phyloP scores from a whole-genome alignment of 164 flowering plant species.

The Tetracentron sinense region DNA sequence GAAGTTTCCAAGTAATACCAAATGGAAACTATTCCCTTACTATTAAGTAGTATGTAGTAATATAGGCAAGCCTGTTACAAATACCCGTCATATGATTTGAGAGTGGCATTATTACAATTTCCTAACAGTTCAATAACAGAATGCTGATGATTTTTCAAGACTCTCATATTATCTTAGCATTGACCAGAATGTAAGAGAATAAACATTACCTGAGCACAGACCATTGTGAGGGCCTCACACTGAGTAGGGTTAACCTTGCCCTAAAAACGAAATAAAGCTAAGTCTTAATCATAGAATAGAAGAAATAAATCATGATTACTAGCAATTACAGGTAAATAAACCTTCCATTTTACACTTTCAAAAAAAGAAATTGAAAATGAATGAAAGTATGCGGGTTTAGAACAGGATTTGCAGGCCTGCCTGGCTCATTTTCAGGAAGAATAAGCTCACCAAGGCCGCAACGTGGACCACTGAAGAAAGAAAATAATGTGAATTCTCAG shows the following conservation, averaged over 20 bases:
- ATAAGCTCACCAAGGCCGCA: conserved; percentile 98
- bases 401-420: conserved; percentile 83
- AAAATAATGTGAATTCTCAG: conserved; percentile 8
- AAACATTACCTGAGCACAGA: conserved; percentile 86
- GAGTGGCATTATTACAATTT: neutral
- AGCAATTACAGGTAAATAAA: neutral
- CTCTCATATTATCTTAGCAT: neutral
- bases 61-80: neutral
- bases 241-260: conserved; percentile 99
- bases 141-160: neutral
- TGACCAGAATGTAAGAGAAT: conserved; percentile 1
- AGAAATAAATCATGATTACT: neutral
- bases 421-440: conserved; percentile 99
- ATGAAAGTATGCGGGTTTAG: conserved; percentile 6
- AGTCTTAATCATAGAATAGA: neutral
- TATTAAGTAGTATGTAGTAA: neutral
- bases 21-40: neutral
- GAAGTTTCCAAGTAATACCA: neutral
- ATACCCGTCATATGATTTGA: neutral
- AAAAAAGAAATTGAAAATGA: neutral
- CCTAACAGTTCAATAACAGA: too few species aligned
- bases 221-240: conserved; percentile 99
- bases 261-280: conserved; percentile 40
- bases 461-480: conserved; percentile 81
- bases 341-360: neutral